Evolutionary conservation across 352 stramenopile genomes (phyloP), one percentile per base, ranked within the genome.

Genomic region (Globisporangium acanthophoron): DNA sequence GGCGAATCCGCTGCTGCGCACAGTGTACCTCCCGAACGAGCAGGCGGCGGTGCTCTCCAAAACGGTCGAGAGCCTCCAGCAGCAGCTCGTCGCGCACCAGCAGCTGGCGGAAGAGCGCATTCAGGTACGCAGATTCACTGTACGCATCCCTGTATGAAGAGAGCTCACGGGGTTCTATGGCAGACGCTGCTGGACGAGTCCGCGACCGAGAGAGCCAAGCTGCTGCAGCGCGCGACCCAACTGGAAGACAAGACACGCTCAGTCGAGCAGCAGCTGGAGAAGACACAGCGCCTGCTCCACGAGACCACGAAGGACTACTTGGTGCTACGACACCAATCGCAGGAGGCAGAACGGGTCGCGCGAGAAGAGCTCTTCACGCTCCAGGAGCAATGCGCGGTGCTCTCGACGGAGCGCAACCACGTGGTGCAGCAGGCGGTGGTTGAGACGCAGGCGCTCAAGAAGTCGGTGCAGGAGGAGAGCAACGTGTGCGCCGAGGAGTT

Each of bases 231-330:
- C 41, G 63, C 74, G 15, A 64, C 65, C 1, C 58, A 80, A 8
- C 45, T 79, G 13, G 62, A 80, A 35, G 65, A 75, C 6, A 66
- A 79, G 27, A 70, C 62, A 21, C 62, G 56, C 12, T 46, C 71
- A 0, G 40, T 86, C 12, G 74, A 87, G 49, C 70, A 72, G 29
- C 66, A 90, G 58, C 54, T 82, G 0, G 62, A 71, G 52, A 88
- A 87, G 29, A 70, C 76, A 1, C 73, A 90, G 56, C 70, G 70
- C 11, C 40, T 93, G 41, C 60, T 93, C 21, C 73, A 72, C 1
- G 69, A 88, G 71, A 87, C 79, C 3, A 92, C 80, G 15, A 87
- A 82, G 60, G 80, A 91, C 61, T 93, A 90, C 52, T 57, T 93
- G 48, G 78, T 91, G 21, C 55, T 89, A 43, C 78, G 80, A 0